These are phyloP conservation scores for Rhodocollybia butyracea DNA, from an alignment of 768 basidiomycete species.

Conservation along the genomic window DNA sequence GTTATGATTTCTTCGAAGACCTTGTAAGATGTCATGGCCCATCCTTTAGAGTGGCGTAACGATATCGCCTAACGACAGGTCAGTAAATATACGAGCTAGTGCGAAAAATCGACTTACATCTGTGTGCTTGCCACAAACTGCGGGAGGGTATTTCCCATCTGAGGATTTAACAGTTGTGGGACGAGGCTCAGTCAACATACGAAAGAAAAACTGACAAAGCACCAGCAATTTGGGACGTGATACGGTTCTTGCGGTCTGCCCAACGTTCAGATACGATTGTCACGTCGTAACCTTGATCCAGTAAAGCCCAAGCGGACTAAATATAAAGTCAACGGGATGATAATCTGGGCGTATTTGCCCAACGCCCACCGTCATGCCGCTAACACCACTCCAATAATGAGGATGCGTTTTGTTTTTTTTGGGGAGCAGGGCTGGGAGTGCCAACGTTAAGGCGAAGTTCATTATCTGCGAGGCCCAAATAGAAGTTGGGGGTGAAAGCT, in stretches of 20 bases:
- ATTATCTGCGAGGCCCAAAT: neutral
- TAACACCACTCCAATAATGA: slow-evolving; percentile 8
- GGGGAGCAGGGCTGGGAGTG: slow-evolving; percentile 3
- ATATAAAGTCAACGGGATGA: neutral
- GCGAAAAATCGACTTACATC: slow-evolving; percentile 17
- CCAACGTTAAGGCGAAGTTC: slow-evolving; percentile 1
- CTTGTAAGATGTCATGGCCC: slow-evolving; percentile 35
- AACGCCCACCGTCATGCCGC: slow-evolving; percentile 4
- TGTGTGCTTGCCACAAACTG: slow-evolving; percentile 35
- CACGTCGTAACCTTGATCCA: slow-evolving; percentile 33
- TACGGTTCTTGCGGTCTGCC: slow-evolving; percentile 13
- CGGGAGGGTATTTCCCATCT: slow-evolving; percentile 38
- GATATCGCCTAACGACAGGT: slow-evolving; percentile 22
- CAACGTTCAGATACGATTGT: slow-evolving; percentile 27
- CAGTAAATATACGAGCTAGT: too few relatives aligned
- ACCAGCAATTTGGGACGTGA: slow-evolving; percentile 24
- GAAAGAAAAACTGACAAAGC: slow-evolving; percentile 19
- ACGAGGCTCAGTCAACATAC: neutral
- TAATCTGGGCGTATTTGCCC: too few relatives aligned
- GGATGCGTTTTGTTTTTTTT: slow-evolving; percentile 1
- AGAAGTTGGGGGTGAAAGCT: slow-evolving; percentile 3
- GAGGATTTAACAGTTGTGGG: neutral
- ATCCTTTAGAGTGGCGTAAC: slow-evolving; percentile 28
- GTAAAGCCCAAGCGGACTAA: slow-evolving; percentile 27
- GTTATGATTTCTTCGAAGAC: slow-evolving; percentile 18